Percentiles rank a stretch among this genome's conserved stretches.
Evolutionary conservation across 352 stramenopile genomes (phyloP).

Genomic region (Pythium volutum): DNA sequence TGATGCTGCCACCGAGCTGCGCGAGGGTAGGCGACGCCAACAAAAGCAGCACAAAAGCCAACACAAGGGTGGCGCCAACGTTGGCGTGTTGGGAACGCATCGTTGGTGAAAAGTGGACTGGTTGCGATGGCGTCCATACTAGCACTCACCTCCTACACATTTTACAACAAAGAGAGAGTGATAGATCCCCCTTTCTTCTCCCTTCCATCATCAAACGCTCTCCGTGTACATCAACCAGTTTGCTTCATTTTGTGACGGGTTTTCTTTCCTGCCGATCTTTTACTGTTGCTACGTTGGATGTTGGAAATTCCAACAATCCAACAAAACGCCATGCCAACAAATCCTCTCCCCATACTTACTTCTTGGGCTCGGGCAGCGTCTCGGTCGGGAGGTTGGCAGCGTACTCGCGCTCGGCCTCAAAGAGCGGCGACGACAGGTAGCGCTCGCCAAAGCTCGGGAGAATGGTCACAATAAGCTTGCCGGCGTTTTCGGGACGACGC

Average conservation of each 20-base stretch:
- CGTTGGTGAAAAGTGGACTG: too few relatives aligned
- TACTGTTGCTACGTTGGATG: too few relatives aligned
- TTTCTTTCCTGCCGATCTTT: too few relatives aligned
- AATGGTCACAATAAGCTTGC: conserved; percentile 89
- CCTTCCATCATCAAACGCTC: not conserved
- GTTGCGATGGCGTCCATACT: too few relatives aligned
- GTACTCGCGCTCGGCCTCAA: conserved; percentile 76
- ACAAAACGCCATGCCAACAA: not conserved
- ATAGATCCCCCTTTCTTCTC: not conserved
- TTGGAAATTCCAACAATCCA: too few relatives aligned
- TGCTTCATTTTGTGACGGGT: not conserved
- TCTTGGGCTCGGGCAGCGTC: conserved; percentile 28
- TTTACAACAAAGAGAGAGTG: not conserved
- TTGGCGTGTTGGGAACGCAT: too few relatives aligned
- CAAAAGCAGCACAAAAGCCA: not conserved
- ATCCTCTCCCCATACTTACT: too few relatives aligned
- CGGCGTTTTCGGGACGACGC: conserved; percentile 72
- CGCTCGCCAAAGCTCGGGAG: conserved; percentile 90
- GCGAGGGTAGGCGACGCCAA: not conserved
- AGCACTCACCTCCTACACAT: too few relatives aligned
- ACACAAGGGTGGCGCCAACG: not conserved
- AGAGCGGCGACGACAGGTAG: conserved; percentile 79
- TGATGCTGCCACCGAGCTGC: conserved; percentile 3
- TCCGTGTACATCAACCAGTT: not conserved
- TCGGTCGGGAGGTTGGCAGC: conserved; percentile 61